phyloP scores from a whole-genome alignment of 805 yeast species.

The Starmerella cellae region DNA sequence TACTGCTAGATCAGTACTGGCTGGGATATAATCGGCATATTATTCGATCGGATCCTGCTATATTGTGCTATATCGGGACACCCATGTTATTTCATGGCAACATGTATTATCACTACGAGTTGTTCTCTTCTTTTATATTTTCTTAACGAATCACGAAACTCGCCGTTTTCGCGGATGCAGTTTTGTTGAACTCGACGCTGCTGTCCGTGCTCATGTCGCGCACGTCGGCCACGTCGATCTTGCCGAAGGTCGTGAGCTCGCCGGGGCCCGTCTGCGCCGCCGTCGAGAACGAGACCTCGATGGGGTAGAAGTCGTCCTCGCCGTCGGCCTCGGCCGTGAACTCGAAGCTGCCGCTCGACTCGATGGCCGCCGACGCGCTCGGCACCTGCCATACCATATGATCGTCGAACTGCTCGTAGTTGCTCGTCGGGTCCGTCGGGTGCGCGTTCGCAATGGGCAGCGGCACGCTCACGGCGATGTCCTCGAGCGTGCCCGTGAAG shows the following conservation, averaged over 20 bases:
- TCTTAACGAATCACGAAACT: slow-evolving; percentile 18
- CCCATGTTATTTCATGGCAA: no score
- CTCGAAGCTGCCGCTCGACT: slow-evolving; percentile 57
- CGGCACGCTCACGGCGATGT: slow-evolving; percentile 51
- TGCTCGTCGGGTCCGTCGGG: slow-evolving; percentile 29
- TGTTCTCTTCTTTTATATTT: not conserved
- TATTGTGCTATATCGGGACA: no score
- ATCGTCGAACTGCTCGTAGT: slow-evolving; percentile 43
- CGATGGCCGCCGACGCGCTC: slow-evolving; percentile 35
- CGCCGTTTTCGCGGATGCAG: slow-evolving; percentile 16
- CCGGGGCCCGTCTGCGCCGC: slow-evolving; percentile 26
- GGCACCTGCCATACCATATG: slow-evolving; percentile 58
- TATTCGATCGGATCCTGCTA: no score
- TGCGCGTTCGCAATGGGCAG: slow-evolving; percentile 46
- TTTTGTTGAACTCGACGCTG: slow-evolving; percentile 15
- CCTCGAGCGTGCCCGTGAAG: slow-evolving; percentile 37
- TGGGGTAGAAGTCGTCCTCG: slow-evolving; percentile 83
- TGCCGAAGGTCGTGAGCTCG: slow-evolving; percentile 41
- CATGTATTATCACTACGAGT: not conserved
- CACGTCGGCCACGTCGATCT: slow-evolving; percentile 50
- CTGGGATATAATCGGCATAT: no score
- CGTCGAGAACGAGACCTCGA: slow-evolving; percentile 49
- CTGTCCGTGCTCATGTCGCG: slow-evolving; percentile 33
- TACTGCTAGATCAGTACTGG: no score
- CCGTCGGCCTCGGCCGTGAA: slow-evolving; percentile 58